These are phyloP conservation scores for Quercus lobata DNA, from an alignment of 331 rosid species.

Conservation along the genomic window DNA sequence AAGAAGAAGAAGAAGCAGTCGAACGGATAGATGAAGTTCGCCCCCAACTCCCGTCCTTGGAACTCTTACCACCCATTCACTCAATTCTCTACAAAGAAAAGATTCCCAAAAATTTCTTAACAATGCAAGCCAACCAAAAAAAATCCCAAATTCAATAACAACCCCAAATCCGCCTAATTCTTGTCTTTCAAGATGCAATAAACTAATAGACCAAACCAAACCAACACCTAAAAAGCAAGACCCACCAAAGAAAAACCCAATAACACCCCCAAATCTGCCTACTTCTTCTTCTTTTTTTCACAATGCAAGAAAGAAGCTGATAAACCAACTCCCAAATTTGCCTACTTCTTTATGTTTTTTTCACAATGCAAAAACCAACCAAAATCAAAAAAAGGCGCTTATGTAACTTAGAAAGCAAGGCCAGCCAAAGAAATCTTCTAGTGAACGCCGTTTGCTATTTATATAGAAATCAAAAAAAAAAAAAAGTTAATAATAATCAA, in stretches of 20 bases:
- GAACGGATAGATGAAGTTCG: slow-evolving; percentile 43
- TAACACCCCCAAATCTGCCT: neutral
- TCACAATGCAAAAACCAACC: slow-evolving; percentile 8
- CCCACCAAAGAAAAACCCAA: neutral
- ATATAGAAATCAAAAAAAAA: neutral
- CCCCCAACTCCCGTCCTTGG: slow-evolving; percentile 50
- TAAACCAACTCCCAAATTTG: neutral
- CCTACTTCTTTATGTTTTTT: neutral
- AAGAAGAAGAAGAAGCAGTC: slow-evolving; percentile 36
- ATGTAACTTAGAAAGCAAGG: neutral
- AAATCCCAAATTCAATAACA: no score
- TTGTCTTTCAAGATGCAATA: no score
- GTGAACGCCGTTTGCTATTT: neutral
- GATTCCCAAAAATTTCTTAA: neutral
- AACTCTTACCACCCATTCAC: slow-evolving; percentile 77
- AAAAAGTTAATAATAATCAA: no score
- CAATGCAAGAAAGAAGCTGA: neutral
- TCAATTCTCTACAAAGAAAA: slow-evolving; percentile 5
- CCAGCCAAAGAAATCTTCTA: neutral
- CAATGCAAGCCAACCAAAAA: neutral
- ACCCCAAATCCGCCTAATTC: no score
- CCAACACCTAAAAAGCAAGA: no score
- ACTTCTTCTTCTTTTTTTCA: neutral
- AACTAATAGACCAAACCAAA: no score
- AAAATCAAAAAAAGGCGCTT: neutral